A percentile compares a stretch with the other conserved stretches of the same genome.
Conservation (phyloP, 192 early-diverging fungal genomes). For the Coemansia sp. region DNA sequence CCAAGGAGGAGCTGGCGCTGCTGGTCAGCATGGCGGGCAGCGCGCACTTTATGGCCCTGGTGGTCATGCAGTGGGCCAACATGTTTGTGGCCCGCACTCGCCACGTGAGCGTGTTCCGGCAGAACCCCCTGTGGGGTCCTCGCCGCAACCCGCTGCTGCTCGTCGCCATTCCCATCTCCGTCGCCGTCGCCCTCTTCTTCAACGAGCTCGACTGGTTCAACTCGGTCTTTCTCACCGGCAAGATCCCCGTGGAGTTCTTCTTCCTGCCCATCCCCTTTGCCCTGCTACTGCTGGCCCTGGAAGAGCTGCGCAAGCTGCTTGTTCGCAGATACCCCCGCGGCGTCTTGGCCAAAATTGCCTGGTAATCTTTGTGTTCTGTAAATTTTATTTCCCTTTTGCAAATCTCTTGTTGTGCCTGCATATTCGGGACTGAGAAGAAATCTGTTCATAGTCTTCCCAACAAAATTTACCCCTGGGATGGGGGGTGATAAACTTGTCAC, state of each 20-base stretch:
- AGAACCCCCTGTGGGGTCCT: conserved; percentile 52
- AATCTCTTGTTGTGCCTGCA: too few species aligned
- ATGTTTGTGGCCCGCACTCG: conserved; percentile 53
- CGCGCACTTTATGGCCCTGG: conserved; percentile 53
- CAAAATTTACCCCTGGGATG: too few species aligned
- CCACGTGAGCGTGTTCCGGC: conserved; percentile 30
- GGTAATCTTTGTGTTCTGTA: conserved; percentile 10
- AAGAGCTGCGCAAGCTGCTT: conserved; percentile 58
- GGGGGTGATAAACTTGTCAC: too few species aligned
- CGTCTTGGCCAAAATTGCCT: conserved; percentile 24
- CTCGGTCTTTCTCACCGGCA: conserved; percentile 51
- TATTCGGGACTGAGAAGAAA: too few species aligned
- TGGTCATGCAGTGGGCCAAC: conserved; percentile 53
- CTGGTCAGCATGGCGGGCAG: conserved; percentile 29
- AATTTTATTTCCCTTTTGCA: not conserved
- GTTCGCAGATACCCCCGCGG: conserved; percentile 41
- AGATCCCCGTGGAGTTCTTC: conserved; percentile 60
- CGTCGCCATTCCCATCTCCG: conserved; percentile 33
- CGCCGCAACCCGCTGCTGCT: conserved; percentile 30
- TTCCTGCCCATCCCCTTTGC: conserved; percentile 60
- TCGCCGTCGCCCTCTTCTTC: conserved; percentile 31
- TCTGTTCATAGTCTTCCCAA: too few species aligned
- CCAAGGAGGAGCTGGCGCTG: conserved; percentile 45
- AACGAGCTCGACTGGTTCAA: conserved; percentile 38
- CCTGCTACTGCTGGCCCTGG: conserved; percentile 51